Evolutionary conservation across 139 green algal species (phyloP), one percentile per base, ranked within the genome.

Genomic region (Micractinium conductrix): DNA sequence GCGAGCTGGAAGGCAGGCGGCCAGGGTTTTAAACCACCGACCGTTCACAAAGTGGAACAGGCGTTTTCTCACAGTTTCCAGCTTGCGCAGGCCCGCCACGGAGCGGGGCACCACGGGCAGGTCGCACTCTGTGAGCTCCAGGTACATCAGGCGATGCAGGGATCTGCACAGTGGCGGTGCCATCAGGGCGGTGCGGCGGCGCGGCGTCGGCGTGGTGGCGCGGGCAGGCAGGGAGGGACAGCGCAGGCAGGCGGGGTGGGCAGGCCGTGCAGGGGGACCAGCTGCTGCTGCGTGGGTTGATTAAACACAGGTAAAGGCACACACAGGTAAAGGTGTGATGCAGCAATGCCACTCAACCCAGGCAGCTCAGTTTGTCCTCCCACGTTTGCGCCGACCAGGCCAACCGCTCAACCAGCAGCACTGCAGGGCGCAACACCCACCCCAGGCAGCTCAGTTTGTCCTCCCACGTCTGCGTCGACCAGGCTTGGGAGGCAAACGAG

Each of bases 61-160:
- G n/a, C n/a, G n/a, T 4, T n/a, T 14, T 14, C 78, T 17, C 78
- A 83, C 78, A 62, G 78, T 83, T 17, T 83, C 60, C 78, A 83
- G 30, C 30, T 19, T 17, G 30, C 38, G 26, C 62, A 83, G 42
- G 16, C 42, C 62, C 2, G 78, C 44, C 42, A 83, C 62, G 16
- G 78, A 43, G n/a, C 16, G 7, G 0, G 78, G 78, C 22, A 83
- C n/a, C 10, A 62, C 42, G 1, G 38, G 1, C 62, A 83, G 60
- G n/a, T 74, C 60, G 22, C 63, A 75, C 6, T 70, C 42, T 26
- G 4, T 30, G 28, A 83, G 58, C 33, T 73, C 58, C 28, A 83
- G 58, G 26, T 58, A 72, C 24, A 53, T 17, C 58, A 72, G 60
- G 40, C 40, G 19, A 19, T 28, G 19, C 38, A 83, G 78, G 28